Percentiles rank a stretch among this genome's conserved stretches.
Evolutionary conservation across 805 yeast species (phyloP).

Genomic region (Starmerella lactis-condensi): DNA sequence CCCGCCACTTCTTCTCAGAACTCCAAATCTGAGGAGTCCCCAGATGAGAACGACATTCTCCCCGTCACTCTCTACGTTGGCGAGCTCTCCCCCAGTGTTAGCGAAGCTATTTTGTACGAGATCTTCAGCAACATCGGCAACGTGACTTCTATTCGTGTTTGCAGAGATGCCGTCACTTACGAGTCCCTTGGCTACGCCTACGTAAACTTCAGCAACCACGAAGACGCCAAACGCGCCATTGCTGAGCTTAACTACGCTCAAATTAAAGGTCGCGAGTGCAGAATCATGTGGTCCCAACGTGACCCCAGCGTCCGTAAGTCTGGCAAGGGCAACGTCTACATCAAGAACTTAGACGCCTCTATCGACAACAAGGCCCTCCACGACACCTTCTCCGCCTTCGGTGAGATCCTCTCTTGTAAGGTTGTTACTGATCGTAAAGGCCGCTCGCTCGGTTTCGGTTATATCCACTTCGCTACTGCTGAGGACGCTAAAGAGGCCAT

Average conservation of each 20-base stretch:
- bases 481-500: conserved; percentile 90
- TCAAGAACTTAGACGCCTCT: conserved; percentile 94
- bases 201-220: conserved; percentile 79
- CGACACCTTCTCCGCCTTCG: conserved; percentile 94
- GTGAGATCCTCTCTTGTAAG: conserved; percentile 88
- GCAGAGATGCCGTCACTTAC: conserved; percentile 95
- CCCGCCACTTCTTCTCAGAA: conserved; percentile 10
- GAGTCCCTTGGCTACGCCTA: conserved; percentile 96
- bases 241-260: conserved; percentile 87
- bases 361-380: conserved; percentile 97
- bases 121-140: conserved; percentile 87
- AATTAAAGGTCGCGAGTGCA: conserved; percentile 90
- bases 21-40: conserved; percentile 14
- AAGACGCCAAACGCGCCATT: conserved; percentile 84
- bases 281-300: conserved; percentile 99
- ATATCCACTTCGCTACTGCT: conserved; percentile 85
- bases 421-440: conserved; percentile 90
- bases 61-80: conserved; percentile 88
- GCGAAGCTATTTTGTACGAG: conserved; percentile 88
- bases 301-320: conserved; percentile 88
- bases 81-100: conserved; percentile 79
- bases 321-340: conserved; percentile 92
- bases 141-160: conserved; percentile 91
- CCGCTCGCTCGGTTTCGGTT: conserved; percentile 86
- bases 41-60: conserved; percentile 18